A percentile compares a stretch with the other conserved stretches of the same genome.
Evolutionary conservation across 768 basidiomycete species (phyloP).

Genomic region (Hydnomerulius pinastri): DNA sequence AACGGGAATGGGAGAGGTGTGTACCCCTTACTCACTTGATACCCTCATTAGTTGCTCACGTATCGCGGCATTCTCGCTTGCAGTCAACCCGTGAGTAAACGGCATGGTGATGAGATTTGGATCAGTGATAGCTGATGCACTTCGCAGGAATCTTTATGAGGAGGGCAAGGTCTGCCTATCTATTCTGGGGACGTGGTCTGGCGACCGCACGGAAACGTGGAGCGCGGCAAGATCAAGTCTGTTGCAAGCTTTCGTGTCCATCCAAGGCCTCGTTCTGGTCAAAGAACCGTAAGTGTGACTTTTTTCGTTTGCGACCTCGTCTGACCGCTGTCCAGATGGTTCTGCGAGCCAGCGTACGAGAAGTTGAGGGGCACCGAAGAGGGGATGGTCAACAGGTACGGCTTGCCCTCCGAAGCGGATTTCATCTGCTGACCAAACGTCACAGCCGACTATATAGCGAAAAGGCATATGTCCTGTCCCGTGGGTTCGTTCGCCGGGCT

Average conservation of each 20-base stretch:
- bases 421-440: constrained; percentile 3
- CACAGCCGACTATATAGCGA: constrained; percentile 89
- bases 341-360: constrained; percentile 92
- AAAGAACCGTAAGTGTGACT: constrained; percentile 76
- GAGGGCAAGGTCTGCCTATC: constrained; percentile 95
- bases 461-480: constrained; percentile 88
- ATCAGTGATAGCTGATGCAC: too few species aligned
- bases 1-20: constrained; percentile 82
- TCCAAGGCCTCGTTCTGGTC: constrained; percentile 91
- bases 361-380: constrained; percentile 90
- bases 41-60: not conserved
- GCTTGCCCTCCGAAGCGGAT: not conserved
- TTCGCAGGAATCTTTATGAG: constrained; percentile 80
- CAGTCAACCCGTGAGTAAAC: constrained; percentile 72
- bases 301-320: not conserved
- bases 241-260: constrained; percentile 90
- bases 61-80: not conserved
- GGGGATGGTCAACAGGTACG: constrained; percentile 81
- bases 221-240: constrained; percentile 81
- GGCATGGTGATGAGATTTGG: too few species aligned
- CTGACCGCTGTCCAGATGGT: constrained; percentile 56
- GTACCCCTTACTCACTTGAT: constrained; percentile 2
- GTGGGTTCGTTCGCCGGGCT: constrained; percentile 88
- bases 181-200: constrained; percentile 89
- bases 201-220: constrained; percentile 89